Evolutionary conservation across 371 early-diverging fungal species (phyloP).

Genomic region (Fennellomyces sp.): DNA sequence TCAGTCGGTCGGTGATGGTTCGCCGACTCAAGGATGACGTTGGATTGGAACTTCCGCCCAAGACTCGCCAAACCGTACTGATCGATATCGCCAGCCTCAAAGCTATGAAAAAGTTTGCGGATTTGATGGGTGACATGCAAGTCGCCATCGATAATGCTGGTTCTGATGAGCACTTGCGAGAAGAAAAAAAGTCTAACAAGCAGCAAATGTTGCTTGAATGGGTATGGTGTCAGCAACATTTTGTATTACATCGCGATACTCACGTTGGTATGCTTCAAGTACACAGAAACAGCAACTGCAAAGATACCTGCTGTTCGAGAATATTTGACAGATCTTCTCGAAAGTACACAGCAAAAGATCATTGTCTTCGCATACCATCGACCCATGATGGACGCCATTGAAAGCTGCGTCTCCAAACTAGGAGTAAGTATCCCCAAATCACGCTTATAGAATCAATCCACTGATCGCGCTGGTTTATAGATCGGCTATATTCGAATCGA

Average conservation of each 20-base stretch:
- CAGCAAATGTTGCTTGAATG: no score
- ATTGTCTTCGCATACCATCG: conserved; percentile 68
- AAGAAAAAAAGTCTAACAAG: no score
- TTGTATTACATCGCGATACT: no score
- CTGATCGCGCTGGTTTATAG: no score
- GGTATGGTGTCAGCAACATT: not conserved
- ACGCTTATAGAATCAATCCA: no score
- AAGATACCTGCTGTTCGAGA: conserved; percentile 50
- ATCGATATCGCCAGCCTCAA: conserved; percentile 11
- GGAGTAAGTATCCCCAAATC: conserved; percentile 22
- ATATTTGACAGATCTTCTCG: conserved; percentile 50
- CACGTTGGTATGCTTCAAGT: conserved; percentile 8
- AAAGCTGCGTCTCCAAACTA: conserved; percentile 21
- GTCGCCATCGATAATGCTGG: not conserved
- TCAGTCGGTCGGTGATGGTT: conserved; percentile 59
- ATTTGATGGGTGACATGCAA: not conserved
- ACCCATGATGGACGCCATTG: conserved; percentile 43
- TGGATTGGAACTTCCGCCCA: conserved; percentile 46
- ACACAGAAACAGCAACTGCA: conserved; percentile 31
- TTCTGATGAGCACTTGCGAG: no score
- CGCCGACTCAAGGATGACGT: conserved; percentile 61
- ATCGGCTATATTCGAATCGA: conserved; percentile 61
- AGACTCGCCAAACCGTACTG: conserved; percentile 47
- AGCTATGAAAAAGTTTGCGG: not conserved
- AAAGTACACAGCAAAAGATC: conserved; percentile 47